Evolutionary conservation across 1,139 yeast species (phyloP).

Genomic region (Candida sp.): DNA sequence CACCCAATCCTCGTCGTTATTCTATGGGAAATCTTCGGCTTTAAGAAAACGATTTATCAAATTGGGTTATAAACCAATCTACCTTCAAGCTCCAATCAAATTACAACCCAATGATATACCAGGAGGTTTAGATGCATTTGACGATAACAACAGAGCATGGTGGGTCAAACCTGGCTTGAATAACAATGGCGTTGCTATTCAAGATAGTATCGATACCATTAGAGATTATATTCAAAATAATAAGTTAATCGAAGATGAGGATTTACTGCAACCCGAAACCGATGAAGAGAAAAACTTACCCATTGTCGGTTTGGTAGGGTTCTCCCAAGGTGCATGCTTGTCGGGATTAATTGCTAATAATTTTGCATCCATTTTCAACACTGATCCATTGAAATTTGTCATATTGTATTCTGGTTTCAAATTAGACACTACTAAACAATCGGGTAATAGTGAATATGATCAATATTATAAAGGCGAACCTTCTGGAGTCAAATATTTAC

Average conservation of each 20-base stretch:
- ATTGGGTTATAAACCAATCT: conserved; percentile 58
- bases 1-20: conserved; percentile 41
- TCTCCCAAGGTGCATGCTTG: conserved; percentile 48
- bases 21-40: conserved; percentile 46
- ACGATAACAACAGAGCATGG: conserved; percentile 32
- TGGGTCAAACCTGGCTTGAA: conserved; percentile 27
- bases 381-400: conserved; percentile 56
- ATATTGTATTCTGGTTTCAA: conserved; percentile 78
- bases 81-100: conserved; percentile 71
- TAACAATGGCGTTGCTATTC: conserved; percentile 22
- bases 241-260: conserved; percentile 29
- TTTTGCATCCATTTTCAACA: conserved; percentile 25
- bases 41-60: conserved; percentile 36
- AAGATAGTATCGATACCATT: conserved; percentile 26
- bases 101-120: conserved; percentile 71
- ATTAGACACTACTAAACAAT: conserved; percentile 44
- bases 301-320: conserved; percentile 40
- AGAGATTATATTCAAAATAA: conserved; percentile 27
- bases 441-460: conserved; percentile 23
- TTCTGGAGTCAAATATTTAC: conserved; percentile 46
- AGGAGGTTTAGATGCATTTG: conserved; percentile 21
- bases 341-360: conserved; percentile 42
- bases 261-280: conserved; percentile 17
- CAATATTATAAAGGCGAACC: conserved; percentile 22
- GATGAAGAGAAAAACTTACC: conserved; percentile 26